These are phyloP conservation scores for Cafeteria roenbergensis DNA, from an alignment of 108 stramenopile genomes.

Conservation along the genomic window DNA sequence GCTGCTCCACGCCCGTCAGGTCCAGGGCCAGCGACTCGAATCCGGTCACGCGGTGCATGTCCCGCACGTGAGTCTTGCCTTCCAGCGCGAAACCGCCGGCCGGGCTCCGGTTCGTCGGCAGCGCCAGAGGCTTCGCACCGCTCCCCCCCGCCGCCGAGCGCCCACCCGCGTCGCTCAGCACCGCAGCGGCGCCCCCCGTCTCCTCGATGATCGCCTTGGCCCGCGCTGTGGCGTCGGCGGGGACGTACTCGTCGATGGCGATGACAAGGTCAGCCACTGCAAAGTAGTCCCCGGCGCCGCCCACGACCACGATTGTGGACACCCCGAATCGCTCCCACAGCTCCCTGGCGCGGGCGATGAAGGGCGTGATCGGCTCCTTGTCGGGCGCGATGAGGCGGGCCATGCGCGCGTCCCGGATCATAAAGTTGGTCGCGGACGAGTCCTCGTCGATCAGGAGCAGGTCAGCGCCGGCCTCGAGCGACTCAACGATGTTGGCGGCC, in stretches of 20 bases:
- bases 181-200: not conserved
- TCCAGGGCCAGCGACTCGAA: constrained; percentile 35
- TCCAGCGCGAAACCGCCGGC: not conserved
- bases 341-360: constrained; percentile 59
- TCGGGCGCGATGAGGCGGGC: constrained; percentile 68
- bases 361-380: constrained; percentile 87
- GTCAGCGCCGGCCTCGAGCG: constrained; percentile 66
- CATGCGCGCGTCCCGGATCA: constrained; percentile 87
- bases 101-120: not conserved
- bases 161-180: not conserved
- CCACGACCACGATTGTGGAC: constrained; percentile 73
- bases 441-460: constrained; percentile 85
- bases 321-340: constrained; percentile 60
- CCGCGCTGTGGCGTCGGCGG: constrained; percentile 59
- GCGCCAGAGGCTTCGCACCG: not conserved
- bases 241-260: constrained; percentile 72
- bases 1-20: constrained; percentile 36
- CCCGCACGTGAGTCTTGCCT: constrained; percentile 21
- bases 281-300: constrained; percentile 84
- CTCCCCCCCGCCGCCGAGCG: not conserved
- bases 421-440: constrained; percentile 76
- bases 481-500: constrained; percentile 69
- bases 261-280: constrained; percentile 76
- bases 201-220: constrained; percentile 61
- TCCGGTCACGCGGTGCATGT: constrained; percentile 24